phyloP scores from a whole-genome alignment of 108 stramenopile genomes.

The Discostella pseudostelligera region DNA sequence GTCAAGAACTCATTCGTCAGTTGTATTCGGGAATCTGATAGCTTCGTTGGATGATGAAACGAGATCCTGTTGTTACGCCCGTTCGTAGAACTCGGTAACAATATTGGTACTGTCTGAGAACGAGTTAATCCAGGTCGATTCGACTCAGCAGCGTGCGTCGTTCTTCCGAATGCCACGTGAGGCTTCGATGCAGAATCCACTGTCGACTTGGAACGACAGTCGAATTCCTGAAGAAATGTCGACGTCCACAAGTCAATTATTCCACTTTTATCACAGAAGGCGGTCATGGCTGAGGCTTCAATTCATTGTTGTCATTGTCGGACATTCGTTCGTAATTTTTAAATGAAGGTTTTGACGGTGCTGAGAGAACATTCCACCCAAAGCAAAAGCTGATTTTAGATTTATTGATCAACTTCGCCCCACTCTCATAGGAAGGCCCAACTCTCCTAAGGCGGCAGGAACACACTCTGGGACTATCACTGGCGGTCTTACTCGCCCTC shows the following conservation, averaged over 20 bases:
- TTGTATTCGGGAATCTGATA: conserved; percentile 27
- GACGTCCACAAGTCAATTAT: conserved; percentile 46
- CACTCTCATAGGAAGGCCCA: conserved; percentile 22
- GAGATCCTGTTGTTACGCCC: not conserved
- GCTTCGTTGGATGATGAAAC: conserved; percentile 21
- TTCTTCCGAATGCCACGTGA: conserved; percentile 34
- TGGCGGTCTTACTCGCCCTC: conserved; percentile 62
- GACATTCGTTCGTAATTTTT: not conserved
- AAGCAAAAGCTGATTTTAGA: not conserved
- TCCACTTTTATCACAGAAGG: conserved; percentile 12
- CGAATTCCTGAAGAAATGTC: conserved; percentile 30
- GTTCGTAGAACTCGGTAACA: not conserved
- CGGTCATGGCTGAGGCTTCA: not conserved
- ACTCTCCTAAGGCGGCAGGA: conserved; percentile 32
- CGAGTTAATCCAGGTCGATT: conserved; percentile 1
- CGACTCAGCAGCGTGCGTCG: conserved; percentile 3
- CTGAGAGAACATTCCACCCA: too few species aligned
- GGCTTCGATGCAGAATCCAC: conserved; percentile 9
- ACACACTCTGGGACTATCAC: conserved; percentile 74
- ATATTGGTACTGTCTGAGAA: conserved; percentile 10
- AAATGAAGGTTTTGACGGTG: too few species aligned
- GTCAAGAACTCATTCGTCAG: conserved; percentile 8
- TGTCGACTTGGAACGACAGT: conserved; percentile 19
- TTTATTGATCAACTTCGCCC: conserved; percentile 2
- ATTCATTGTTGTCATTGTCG: not conserved